Base-by-base conservation (phyloP, 148 eudicot genomes). In the Fallopia convolvulus region DNA sequence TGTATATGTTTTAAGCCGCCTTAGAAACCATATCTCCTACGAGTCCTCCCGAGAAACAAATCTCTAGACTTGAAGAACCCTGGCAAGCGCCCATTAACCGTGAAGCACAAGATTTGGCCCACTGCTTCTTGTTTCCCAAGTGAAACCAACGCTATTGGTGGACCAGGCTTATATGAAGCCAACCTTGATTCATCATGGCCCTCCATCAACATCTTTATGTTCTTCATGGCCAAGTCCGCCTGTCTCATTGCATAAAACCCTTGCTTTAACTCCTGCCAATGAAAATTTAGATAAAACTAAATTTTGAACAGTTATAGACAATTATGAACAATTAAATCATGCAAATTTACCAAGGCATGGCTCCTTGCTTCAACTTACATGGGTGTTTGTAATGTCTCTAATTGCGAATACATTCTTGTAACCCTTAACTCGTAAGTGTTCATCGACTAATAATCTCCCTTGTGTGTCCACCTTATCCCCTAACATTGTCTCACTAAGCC, bases 361-460 rank as follows among this genome's bases (percentile, higher is more conserved):
- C 30, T 26, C 30, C 30, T 26, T 26, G 58, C 8, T 5, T 10
- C 23, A 8, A 82, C 86, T 85, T 72, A 89, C 90, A 3, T 79
- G 79, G 70, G 83, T 30, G 74, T 79, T 83, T 6, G 92, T 87
- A 65, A 89, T 81, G 76, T 89, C 92, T 60, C 92, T 90, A 77
- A 89, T 74, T 32, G 86, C 92, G 75, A 89, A 89, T 70, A 89
- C 74, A 49, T 86, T 89, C 3, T 65, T 77, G 48, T 21, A 72
- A 70, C 85, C 86, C 77, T 70, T 79, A 61, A 89, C 92, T 82
- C 87, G 81, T 63, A 89, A 73, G 76, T 87, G 77, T 48, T 75
- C 56, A 70, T 87, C 90, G 75, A 89, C 90, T 49, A 56, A 71
- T 26, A 87, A 63, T 72, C 85, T 87, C 42, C 86, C 84, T 2